These are phyloP conservation scores for Fusarium chaquense DNA, from an alignment of 2,329 filamentous ascomycete species.

Conservation along the genomic window DNA sequence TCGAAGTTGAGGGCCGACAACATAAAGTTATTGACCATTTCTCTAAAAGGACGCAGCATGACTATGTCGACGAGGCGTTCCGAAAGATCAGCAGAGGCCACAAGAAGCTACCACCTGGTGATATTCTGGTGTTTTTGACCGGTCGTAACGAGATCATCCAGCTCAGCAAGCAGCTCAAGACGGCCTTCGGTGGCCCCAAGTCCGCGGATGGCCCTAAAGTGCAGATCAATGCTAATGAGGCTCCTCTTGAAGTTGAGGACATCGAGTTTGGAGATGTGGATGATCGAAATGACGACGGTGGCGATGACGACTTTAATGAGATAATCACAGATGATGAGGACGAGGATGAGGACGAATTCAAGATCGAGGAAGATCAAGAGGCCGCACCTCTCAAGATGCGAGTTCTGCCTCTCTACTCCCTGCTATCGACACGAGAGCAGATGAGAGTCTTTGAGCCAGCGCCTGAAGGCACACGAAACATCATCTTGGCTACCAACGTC, in stretches of 20 bases:
- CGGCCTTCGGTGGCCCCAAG: slow-evolving; percentile 70
- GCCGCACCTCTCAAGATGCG: slow-evolving; percentile 80
- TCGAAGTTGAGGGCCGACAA: slow-evolving; percentile 92
- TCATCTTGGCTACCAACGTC: slow-evolving; percentile 95
- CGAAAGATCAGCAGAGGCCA: slow-evolving; percentile 89
- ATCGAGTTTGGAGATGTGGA: slow-evolving; percentile 81
- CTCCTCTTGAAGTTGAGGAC: slow-evolving; percentile 86
- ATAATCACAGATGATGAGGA: slow-evolving; percentile 69
- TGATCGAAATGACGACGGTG: slow-evolving; percentile 72
- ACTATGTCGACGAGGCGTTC: slow-evolving; percentile 93
- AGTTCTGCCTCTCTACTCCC: slow-evolving; percentile 92
- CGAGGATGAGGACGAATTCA: slow-evolving; percentile 75
- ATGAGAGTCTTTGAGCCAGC: slow-evolving; percentile 88
- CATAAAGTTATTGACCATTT: slow-evolving; percentile 93
- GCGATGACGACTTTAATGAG: slow-evolving; percentile 70
- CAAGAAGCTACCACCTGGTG: slow-evolving; percentile 87
- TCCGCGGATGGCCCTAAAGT: slow-evolving; percentile 73
- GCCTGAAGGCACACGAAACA: slow-evolving; percentile 83
- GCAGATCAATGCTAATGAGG: slow-evolving; percentile 80
- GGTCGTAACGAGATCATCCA: slow-evolving; percentile 91
- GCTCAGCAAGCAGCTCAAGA: slow-evolving; percentile 82
- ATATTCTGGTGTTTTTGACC: slow-evolving; percentile 93
- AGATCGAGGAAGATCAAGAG: slow-evolving; percentile 72
- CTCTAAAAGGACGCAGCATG: slow-evolving; percentile 80
- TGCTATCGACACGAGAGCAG: slow-evolving; percentile 91